Evolutionary conservation across 2,329 filamentous ascomycete genomes (phyloP).

Genomic region (Teratosphaeria gauchensis): DNA sequence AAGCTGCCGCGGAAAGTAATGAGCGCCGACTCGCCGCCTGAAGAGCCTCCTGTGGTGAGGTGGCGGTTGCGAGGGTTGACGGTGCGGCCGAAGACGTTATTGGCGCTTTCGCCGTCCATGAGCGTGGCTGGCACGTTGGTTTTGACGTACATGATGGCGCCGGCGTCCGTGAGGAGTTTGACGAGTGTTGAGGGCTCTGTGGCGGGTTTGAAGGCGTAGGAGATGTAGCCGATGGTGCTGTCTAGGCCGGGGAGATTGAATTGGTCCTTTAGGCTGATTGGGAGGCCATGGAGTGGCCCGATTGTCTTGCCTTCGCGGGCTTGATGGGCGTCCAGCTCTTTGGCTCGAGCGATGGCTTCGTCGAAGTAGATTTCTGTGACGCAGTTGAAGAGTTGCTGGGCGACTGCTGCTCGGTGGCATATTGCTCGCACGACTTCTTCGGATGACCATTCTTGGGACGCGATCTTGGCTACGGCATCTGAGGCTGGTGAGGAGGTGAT

Average conservation of each 20-base stretch:
- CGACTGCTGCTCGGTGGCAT: neutral
- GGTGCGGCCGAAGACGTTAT: constrained; percentile 13
- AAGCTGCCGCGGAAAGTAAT: constrained; percentile 11
- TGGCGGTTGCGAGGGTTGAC: constrained; percentile 10
- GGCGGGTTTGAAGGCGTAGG: constrained; percentile 5
- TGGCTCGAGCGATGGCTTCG: constrained; percentile 1
- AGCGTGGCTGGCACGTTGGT: constrained; percentile 12
- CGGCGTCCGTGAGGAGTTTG: constrained; percentile 3
- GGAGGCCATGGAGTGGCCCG: constrained; percentile 9
- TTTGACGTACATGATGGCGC: constrained; percentile 11
- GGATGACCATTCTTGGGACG: neutral
- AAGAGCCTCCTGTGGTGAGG: constrained; percentile 11
- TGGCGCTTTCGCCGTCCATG: constrained; percentile 11
- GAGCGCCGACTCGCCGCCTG: constrained; percentile 14
- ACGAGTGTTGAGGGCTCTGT: constrained; percentile 8
- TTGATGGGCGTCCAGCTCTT: constrained; percentile 6
- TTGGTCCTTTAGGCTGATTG: constrained; percentile 10
- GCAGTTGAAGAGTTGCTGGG: constrained; percentile 1
- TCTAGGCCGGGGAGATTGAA: constrained; percentile 9
- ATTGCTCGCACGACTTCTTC: neutral
- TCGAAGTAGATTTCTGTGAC: constrained; percentile 6
- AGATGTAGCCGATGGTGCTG: constrained; percentile 8
- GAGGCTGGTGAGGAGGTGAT: neutral
- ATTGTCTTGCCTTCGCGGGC: constrained; percentile 1
- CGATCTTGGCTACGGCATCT: neutral